Evolutionary conservation across 768 basidiomycete genomes (phyloP).

Genomic region (Hygrocybe coccinea): DNA sequence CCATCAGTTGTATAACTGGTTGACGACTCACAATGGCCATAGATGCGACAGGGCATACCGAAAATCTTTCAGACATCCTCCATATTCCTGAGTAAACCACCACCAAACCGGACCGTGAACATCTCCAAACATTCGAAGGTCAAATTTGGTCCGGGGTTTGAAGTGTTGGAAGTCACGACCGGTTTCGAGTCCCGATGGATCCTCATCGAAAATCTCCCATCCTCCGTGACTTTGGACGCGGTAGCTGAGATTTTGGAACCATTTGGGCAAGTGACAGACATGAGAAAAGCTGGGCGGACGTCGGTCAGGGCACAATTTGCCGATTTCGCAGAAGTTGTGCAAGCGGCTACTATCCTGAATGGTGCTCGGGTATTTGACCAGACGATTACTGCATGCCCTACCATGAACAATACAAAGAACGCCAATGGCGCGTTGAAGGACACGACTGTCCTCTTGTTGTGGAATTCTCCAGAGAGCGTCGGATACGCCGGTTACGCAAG

Average conservation of each 20-base stretch:
- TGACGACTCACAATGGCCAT: not conserved
- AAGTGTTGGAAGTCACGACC: constrained; percentile 51
- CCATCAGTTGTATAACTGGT: too few species aligned
- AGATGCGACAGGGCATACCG: not conserved
- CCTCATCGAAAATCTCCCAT: constrained; percentile 48
- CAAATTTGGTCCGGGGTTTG: constrained; percentile 56
- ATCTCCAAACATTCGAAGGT: constrained; percentile 55
- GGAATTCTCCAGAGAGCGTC: constrained; percentile 51
- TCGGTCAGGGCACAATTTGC: constrained; percentile 45
- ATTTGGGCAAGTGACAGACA: constrained; percentile 45
- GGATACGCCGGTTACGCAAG: constrained; percentile 63
- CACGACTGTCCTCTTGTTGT: constrained; percentile 51
- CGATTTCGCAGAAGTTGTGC: constrained; percentile 43
- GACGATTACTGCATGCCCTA: constrained; percentile 42
- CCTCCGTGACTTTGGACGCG: constrained; percentile 25
- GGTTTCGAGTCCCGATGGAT: constrained; percentile 68
- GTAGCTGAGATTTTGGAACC: constrained; percentile 37
- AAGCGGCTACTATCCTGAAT: constrained; percentile 51
- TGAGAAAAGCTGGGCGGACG: constrained; percentile 28
- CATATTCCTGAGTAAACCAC: not conserved
- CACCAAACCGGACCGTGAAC: constrained; percentile 10
- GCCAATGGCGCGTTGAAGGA: constrained; percentile 44
- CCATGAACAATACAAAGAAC: constrained; percentile 36
- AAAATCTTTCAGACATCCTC: not conserved
- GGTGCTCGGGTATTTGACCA: constrained; percentile 36